Evolutionary conservation across 177 flowering plant genomes (phyloP).

Genomic region (Vitis hybrid): DNA sequence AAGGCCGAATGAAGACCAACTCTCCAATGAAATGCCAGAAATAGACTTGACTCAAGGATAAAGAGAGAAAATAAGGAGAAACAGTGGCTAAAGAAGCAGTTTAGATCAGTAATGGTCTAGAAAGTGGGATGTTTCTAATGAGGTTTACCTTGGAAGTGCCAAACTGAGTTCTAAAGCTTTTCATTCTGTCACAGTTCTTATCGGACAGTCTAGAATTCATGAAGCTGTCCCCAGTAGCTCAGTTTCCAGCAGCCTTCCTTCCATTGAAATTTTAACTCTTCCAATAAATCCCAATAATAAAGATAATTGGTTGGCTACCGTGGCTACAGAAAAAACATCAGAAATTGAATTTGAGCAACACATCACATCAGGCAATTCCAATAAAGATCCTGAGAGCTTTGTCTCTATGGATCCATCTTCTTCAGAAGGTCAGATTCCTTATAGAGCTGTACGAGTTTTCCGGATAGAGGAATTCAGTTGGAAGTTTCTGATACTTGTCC

Average conservation of each 20-base stretch:
- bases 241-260: neutral
- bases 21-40: too few relatives aligned
- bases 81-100: too few relatives aligned
- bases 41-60: too few relatives aligned
- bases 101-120: too few relatives aligned
- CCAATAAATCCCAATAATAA: neutral
- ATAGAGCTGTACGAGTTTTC: neutral
- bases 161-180: too few relatives aligned
- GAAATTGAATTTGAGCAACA: neutral
- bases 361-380: neutral
- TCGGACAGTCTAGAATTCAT: slow-evolving; percentile 5
- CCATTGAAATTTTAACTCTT: slow-evolving; percentile 1
- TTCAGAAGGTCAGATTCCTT: slow-evolving; percentile 4
- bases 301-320: neutral
- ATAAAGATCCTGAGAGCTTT: neutral
- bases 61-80: too few relatives aligned
- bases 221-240: slow-evolving; percentile 7
- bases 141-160: too few relatives aligned
- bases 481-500: slow-evolving; percentile 13
- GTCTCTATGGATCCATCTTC: neutral
- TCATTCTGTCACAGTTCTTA: too few relatives aligned
- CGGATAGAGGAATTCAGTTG: neutral
- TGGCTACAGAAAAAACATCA: neutral
- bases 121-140: too few relatives aligned
- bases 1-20: too few relatives aligned